Percentiles rank a stretch among this genome's conserved stretches.
phyloP scores from a whole-genome alignment of 2,329 filamentous ascomycete species.

The Rhinocladiella similis region DNA sequence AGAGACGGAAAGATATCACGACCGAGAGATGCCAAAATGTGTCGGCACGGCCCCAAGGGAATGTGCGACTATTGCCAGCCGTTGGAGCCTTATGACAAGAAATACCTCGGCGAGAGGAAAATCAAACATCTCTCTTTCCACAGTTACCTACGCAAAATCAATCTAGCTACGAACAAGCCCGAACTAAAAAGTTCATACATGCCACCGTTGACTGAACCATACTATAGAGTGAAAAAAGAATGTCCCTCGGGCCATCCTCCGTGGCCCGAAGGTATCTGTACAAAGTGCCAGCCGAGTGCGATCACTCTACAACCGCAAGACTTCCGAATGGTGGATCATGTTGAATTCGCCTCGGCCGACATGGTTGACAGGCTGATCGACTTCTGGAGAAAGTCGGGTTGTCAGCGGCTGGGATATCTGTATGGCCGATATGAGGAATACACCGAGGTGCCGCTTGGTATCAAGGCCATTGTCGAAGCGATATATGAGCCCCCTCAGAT shows the following conservation, averaged over 20 bases:
- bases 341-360: constrained; percentile 84
- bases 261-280: constrained; percentile 96
- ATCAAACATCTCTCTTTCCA: constrained; percentile 99
- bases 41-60: constrained; percentile 90
- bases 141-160: constrained; percentile 89
- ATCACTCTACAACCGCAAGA: constrained; percentile 92
- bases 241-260: constrained; percentile 91
- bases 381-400: constrained; percentile 83
- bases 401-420: constrained; percentile 82
- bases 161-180: constrained; percentile 93
- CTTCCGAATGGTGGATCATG: constrained; percentile 97
- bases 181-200: constrained; percentile 94
- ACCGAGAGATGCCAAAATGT: constrained; percentile 78
- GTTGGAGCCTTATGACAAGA: constrained; percentile 86
- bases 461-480: constrained; percentile 93
- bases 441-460: constrained; percentile 83
- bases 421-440: constrained; percentile 93
- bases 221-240: constrained; percentile 81
- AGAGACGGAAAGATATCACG: constrained; percentile 85
- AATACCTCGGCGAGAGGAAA: constrained; percentile 90
- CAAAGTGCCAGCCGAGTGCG: constrained; percentile 95
- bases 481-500: constrained; percentile 96
- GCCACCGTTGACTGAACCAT: constrained; percentile 89
- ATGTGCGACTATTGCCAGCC: constrained; percentile 99
- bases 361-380: constrained; percentile 89